Evolutionary conservation across 768 basidiomycete species (phyloP), one percentile per base, ranked within the genome.

Genomic region (Saitozyma podzolica): DNA sequence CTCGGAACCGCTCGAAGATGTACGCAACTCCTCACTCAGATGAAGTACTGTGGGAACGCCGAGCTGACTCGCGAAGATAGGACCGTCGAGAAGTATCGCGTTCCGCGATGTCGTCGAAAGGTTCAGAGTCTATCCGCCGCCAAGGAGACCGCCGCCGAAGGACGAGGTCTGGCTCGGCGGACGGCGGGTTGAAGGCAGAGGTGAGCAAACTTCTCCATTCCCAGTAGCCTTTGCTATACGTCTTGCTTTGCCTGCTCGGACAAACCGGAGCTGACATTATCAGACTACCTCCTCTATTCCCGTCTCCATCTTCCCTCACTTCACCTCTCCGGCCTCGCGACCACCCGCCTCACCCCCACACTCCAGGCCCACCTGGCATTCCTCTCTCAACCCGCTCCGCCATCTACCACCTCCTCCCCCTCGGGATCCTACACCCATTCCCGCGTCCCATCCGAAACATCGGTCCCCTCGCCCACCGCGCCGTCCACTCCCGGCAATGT

Each of bases 251-350:
- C 40, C 45, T 29, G 54, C 29, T 54, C 40, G 29, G 29, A 47
- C 45, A 13, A 17, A 9, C 17, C 47, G n/a, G 49, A 9, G 40
- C 56, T 59, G 6, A 53, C 47, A 67, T 39, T 9, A 29, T 56
- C 69, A 94, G 95, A 97, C 80, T 98, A 93, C 78, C 85, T 98
- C 45, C 83, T 97, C 20, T 97, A 95, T 77, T 95, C 95, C 14
- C 87, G 92, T 4, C 83, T 94, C 47, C 92, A 95, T 78, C 84
- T 96, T 6, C 94, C 95, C 0, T 88, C 90, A 0, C 87, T 92
- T 9, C 83, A 92, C 50, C 82, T 97, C 47, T 92, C 96, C 70
- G 95, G 92, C 0, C 80, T 97, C 17, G 96, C 93, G 66, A 90
- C 92, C 1, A 89, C 87, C 19, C 84, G 93, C 13, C 72, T 96